Conservation (phyloP, 352 stramenopile species). For the Pythium utonaiense region DNA sequence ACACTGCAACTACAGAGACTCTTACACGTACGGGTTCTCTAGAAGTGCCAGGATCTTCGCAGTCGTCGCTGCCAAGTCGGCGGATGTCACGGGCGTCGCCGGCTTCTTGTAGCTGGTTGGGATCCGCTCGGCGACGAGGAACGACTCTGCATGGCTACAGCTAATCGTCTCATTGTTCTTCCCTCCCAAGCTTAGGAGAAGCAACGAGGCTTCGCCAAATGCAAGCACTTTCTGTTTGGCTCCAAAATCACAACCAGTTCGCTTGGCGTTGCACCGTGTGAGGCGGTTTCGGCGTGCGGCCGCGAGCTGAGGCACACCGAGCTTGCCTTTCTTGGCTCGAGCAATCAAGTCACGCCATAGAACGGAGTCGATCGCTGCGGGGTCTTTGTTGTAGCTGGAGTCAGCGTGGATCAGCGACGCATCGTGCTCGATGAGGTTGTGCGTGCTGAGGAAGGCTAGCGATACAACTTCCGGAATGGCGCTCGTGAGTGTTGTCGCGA, state of each 20-base stretch:
- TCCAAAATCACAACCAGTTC: not conserved
- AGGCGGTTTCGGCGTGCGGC: not conserved
- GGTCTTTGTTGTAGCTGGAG: constrained; percentile 31
- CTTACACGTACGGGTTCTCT: not conserved
- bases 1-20: no score
- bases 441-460: constrained; percentile 40
- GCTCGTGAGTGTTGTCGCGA: constrained; percentile 32
- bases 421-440: constrained; percentile 35
- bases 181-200: constrained; percentile 26
- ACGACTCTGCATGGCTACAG: constrained; percentile 16
- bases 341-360: constrained; percentile 3
- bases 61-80: constrained; percentile 9
- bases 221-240: constrained; percentile 19
- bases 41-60: constrained; percentile 19
- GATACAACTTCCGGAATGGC: no score
- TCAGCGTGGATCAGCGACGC: constrained; percentile 33
- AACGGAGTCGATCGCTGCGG: constrained; percentile 20
- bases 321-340: not conserved
- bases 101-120: constrained; percentile 26
- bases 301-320: not conserved
- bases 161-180: constrained; percentile 17
- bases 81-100: constrained; percentile 12
- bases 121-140: constrained; percentile 32
- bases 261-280: not conserved
- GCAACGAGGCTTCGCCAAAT: constrained; percentile 29